Evolutionary conservation across 352 stramenopile species (phyloP), one percentile per base, ranked within the genome.

Genomic region (Phytophthora fragariae): DNA sequence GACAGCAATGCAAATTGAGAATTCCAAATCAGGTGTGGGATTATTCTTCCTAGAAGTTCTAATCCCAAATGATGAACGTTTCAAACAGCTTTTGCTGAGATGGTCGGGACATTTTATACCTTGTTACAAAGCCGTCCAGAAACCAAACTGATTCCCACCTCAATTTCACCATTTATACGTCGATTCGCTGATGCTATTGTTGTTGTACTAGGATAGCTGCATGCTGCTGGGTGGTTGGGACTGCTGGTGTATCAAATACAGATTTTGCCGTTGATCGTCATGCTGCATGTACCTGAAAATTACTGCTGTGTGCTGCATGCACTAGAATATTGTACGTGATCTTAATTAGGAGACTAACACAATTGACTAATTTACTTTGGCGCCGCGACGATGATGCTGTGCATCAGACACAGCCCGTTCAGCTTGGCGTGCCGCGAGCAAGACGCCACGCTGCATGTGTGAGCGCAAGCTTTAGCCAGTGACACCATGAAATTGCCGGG

Each of bases 31-130:
- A 82, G 84, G 84, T 92, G 84, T 92, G 82, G 84, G 84, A 90
- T 89, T 88, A 90, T 92, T 88, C 80, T 92, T 88, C 83, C 75
- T 73, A 74, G 81, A 90, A 92, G 84, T 90, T 90, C 81, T 90
- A 86, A 92, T 92, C 82, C 84, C 84, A 92, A 90, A 92, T 90
- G 84, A 92, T 92, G 84, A 89, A 88, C 56, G 84, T 92, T 92
- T 89, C 72, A 82, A 86, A 83, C 84, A 90, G 73, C 72, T 79
- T 58, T 84, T 7, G 84, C 77, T 90, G 84, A 89, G 10, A 88
- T 89, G 83, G 82, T 92, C 80, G 83, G 84, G 74, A 88, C 81
- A 88, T 75, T 72, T 72, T 79, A 85, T 92, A 90, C 84, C 84
- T 92, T 92, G 82, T 92, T 92, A 92, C 84, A 90, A 75, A 77